Evolutionary conservation across 164 flowering plant species (phyloP), one percentile per base, ranked within the genome.

Genomic region (Aristolochia contorta): DNA sequence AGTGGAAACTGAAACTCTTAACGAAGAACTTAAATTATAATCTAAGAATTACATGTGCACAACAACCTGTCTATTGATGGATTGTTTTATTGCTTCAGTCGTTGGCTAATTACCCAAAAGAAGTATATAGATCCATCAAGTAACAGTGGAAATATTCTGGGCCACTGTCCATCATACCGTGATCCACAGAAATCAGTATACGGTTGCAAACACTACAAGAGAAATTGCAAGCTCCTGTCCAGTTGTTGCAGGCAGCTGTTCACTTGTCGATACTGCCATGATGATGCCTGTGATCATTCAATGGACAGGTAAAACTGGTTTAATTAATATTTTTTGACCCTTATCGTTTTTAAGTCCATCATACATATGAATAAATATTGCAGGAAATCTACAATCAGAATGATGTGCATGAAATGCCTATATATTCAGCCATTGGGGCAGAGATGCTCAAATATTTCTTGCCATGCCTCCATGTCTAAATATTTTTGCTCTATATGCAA

Each of bases 381-480:
- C 87, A 92, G 98, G 74, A 86, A 83, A 76, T 60, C 71, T 27
- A 78, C 80, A 6, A 76, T 87, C 52, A 70, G 83, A 67, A 92
- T 92, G 96, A 81, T 87, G 93, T 92, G 98, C 79, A 92, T 92
- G 96, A 78, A 79, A 67, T 92, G 98, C 77, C 67, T 92, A 73
- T 65, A 66, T 49, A 76, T 87, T 75, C 98, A 92, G 68, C 96
- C 85, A 14, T 72, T 92, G 58, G 80, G 86, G 14, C 68, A 75
- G 4, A 74, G 62, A 53, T 92, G 98, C 75, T 65, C 77, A 13
- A 84, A 75, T 19, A 46, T 33, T 59, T 76, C 84, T 23, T 92
- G 96, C 63, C 56, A 72, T 37, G 67, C 80, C 2, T 72, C 91
- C 67, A 92, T 92, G 96, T 96, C 80, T 48, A 84, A 61, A 71